Base-by-base conservation (phyloP, 139 green algal species). In the Mychonastes homosphaera region DNA sequence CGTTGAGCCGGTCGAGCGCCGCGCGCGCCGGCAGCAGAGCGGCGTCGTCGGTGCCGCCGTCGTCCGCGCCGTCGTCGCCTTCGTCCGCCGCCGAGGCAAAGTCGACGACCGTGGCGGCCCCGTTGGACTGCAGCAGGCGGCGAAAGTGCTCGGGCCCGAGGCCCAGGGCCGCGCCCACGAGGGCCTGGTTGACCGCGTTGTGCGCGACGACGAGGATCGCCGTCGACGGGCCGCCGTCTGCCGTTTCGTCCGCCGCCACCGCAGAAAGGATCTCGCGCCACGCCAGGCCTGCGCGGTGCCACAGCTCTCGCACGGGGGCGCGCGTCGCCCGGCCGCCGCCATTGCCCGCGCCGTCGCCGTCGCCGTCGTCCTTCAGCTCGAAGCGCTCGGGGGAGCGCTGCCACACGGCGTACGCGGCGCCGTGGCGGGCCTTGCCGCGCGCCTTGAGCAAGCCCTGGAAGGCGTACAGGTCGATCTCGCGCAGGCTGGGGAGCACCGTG, bases 401-500 rank as follows among this genome's bases (percentile, higher is more conserved):
- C 91, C 91, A 98, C 33, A 55, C 55, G 1, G 19, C 9, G 56
- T 88, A 96, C 55, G 85, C 57, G 23, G 75, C 60, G 0, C 80
- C 75, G 43, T 79, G 93, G 8, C 52, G 64, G 15, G 55, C 63
- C 53, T 91, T 89, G 26, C 80, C 88, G 57, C 94, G 79, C 15
- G 68, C 58, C 56, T 98, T 97, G 34, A 91, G 28, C 43, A 96
- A 55, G 6, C 90, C 90, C 84, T 95, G 75, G 55, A 98, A 96
- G 1, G 79, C 82, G 71, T 97, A 97, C 2, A 98, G 72, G 64
- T 98, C 91, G 16, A 98, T 83, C 62, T 98, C 91, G 0, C 91
- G 63, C 21, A 98, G 77, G 3, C 46, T 58, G 2, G 83, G 79
- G 50, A 90, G 62, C 35, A 58, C 49, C 2, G 21, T 36, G 32